A percentile compares a stretch with the other conserved stretches of the same genome.
Conservation (phyloP, 192 early-diverging fungal genomes). For the Coemansia sp. region DNA sequence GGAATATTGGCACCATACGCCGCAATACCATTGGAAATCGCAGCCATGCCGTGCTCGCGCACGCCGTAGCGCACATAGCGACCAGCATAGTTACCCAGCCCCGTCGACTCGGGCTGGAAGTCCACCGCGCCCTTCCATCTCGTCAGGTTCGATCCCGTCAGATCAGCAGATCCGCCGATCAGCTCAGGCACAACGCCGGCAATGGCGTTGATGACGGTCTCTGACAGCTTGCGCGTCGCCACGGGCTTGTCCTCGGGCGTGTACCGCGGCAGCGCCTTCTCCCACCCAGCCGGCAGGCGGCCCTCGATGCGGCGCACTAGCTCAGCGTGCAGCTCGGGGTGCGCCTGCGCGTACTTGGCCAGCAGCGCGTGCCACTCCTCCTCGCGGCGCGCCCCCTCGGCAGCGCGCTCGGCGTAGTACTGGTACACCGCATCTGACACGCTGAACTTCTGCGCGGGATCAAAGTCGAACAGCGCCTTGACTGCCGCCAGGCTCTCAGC, state of each 20-base stretch:
- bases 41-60: constrained; percentile 97
- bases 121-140: constrained; percentile 95
- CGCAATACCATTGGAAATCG: constrained; percentile 86
- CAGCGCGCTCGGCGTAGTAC: constrained; percentile 55
- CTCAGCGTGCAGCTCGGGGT: constrained; percentile 71
- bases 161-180: constrained; percentile 93
- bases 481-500: constrained; percentile 75
- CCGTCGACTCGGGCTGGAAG: constrained; percentile 77
- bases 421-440: constrained; percentile 69
- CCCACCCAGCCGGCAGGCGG: constrained; percentile 74
- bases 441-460: constrained; percentile 69
- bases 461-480: constrained; percentile 84
- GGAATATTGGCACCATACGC: constrained; percentile 88
- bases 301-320: constrained; percentile 73
- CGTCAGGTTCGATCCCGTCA: constrained; percentile 95
- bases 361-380: constrained; percentile 76
- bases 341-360: constrained; percentile 63
- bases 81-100: constrained; percentile 80
- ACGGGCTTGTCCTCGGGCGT: constrained; percentile 77
- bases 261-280: constrained; percentile 71
- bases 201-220: constrained; percentile 79
- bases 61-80: constrained; percentile 95
- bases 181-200: constrained; percentile 81
- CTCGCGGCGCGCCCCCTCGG: constrained; percentile 65
- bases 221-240: constrained; percentile 89